Base-by-base conservation (phyloP, 345 rosid genomes). In the Geranium rotundifolium region DNA sequence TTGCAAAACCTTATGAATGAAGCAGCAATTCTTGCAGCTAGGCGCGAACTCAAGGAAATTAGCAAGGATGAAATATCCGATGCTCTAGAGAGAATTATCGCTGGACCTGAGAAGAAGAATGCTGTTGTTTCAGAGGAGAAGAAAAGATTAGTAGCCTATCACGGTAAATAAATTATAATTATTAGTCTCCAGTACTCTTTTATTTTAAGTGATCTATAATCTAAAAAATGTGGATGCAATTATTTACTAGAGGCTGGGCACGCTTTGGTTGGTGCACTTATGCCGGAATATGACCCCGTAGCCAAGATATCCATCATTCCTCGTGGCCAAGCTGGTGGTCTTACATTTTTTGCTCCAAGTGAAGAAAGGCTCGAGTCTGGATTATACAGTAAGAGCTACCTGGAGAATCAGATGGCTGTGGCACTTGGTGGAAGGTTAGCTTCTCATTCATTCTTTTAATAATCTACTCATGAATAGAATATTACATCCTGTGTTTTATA, bases 321-420 rank as follows among this genome's bases (percentile, higher is more conserved):
- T 19, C 96, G 96, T 69, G 97, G 97, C 55, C 96, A 93, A 78
- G 97, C 97, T 57, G 99, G 99, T 52, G 97, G 97, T 31, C 97
- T 93, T 56, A 93, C 99, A 49, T 90, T 90, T 61, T 90, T 87
- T 7, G 96, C 97, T 29, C 99, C 97, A 15, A 93, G 99, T 19
- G 97, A 93, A 72, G 99, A 93, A 76, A 84, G 97, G 76, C 89
- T 93, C 0, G 99, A 93, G 81, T 93, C 97, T 70, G 97, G 97
- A 66, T 71, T 93, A 71, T 93, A 93, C 79, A 90, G 97, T 76
- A 77, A 87, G 70, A 87, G 96, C 86, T 93, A 93, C 85, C 82
- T 93, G 18, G 97, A 90, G 86, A 93, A 93, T 70, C 99, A 93
- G 73, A 82, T 89, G 99, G 95, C 97, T 34, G 97, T 93, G 66